Conservation (phyloP, 2,329 filamentous ascomycete species). For the Aspergillus persii region DNA sequence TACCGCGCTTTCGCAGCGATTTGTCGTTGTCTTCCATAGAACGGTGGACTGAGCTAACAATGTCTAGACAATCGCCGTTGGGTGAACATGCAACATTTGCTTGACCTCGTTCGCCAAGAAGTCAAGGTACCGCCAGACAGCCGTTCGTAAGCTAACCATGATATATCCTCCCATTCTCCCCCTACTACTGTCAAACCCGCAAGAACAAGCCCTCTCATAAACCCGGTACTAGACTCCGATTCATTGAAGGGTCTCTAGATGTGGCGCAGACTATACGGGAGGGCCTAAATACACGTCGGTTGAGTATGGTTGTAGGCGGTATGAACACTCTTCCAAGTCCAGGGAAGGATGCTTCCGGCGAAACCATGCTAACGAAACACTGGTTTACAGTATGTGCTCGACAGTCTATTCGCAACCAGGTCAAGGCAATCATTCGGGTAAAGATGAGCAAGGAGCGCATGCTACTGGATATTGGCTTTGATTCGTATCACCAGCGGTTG, state of each 20-base stretch:
- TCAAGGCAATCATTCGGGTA: neutral
- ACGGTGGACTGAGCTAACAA: neutral
- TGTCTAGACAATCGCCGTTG: neutral
- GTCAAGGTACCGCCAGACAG: neutral
- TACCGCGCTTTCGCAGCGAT: neutral
- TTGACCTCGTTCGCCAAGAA: neutral
- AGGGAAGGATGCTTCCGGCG: neutral
- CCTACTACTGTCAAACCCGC: neutral
- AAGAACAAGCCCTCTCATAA: neutral
- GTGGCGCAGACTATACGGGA: neutral
- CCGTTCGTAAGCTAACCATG: neutral
- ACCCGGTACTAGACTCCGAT: neutral
- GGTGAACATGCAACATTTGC: neutral
- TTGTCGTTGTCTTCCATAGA: neutral
- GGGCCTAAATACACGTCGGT: neutral
- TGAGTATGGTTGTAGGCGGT: conserved; percentile 4
- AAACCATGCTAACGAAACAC: neutral
- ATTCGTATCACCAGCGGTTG: neutral
- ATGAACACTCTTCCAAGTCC: neutral
- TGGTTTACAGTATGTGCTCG: neutral
- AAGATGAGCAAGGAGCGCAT: neutral
- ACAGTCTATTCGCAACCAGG: neutral
- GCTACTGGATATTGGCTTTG: neutral
- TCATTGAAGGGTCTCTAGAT: neutral
- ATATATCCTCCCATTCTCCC: neutral